Conservation (phyloP, 2,329 filamentous ascomycete genomes). For the Colletotrichum liaoningense region DNA sequence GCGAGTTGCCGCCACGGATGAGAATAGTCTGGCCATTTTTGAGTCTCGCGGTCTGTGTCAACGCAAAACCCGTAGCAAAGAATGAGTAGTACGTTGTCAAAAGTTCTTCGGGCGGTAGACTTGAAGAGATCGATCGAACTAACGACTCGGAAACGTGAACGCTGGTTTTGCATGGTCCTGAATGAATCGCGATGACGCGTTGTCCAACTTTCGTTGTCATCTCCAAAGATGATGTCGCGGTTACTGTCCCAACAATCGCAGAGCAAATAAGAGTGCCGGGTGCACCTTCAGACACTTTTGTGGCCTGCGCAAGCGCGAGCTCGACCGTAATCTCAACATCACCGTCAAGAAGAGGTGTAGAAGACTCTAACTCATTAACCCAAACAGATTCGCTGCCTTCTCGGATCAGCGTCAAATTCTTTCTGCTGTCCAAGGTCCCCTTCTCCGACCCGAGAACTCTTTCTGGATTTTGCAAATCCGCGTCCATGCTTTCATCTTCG, state of each 20-base stretch:
- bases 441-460: neutral
- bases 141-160: neutral
- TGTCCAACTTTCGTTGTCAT: neutral
- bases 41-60: constrained; percentile 45
- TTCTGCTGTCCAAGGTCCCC: neutral
- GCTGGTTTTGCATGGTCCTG: neutral
- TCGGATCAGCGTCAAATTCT: neutral
- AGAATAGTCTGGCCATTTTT: constrained; percentile 44
- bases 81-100: neutral
- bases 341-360: neutral
- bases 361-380: neutral
- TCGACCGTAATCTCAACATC: neutral
- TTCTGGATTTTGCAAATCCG: neutral
- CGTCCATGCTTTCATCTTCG: constrained; percentile 27
- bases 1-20: constrained; percentile 49
- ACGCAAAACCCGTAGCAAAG: neutral
- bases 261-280: no score
- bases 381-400: neutral
- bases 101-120: neutral
- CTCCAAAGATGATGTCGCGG: neutral
- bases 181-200: neutral
- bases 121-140: neutral
- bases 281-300: no score
- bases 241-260: neutral
- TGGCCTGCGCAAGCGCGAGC: neutral